Conservation (phyloP, 306 rosid genomes). For the Myrica gale region DNA sequence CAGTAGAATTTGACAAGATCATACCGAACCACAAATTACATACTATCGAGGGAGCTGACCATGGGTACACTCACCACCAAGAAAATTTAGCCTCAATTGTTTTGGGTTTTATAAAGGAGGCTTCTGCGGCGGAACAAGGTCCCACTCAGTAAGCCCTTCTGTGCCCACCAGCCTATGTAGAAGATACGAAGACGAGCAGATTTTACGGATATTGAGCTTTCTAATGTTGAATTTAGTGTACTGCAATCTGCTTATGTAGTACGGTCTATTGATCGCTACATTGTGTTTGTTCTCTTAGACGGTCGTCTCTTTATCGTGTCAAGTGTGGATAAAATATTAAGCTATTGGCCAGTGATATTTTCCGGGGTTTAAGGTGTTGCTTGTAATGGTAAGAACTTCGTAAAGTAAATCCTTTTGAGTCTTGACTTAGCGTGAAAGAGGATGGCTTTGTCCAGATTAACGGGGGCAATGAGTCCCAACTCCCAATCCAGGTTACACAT, state of each 20-base stretch:
- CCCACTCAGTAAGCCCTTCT: slow-evolving; percentile 31
- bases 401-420: too few species aligned
- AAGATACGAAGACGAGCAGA: background rate
- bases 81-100: slow-evolving; percentile 49
- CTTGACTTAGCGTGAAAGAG: too few species aligned
- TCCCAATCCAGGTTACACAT: too few species aligned
- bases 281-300: background rate
- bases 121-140: slow-evolving; percentile 36
- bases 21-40: slow-evolving; percentile 70
- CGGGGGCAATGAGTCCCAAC: too few species aligned
- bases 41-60: slow-evolving; percentile 63
- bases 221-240: background rate
- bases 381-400: too few species aligned
- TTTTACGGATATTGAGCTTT: background rate
- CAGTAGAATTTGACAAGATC: slow-evolving; percentile 63
- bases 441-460: too few species aligned
- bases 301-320: background rate
- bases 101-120: slow-evolving; percentile 43
- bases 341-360: background rate
- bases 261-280: background rate
- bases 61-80: slow-evolving; percentile 50
- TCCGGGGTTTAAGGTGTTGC: background rate
- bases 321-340: background rate
- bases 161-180: slow-evolving; percentile 12
- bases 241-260: background rate